Conservation (phyloP, 176 grass and related monocot species). For the Themeda triandra region DNA sequence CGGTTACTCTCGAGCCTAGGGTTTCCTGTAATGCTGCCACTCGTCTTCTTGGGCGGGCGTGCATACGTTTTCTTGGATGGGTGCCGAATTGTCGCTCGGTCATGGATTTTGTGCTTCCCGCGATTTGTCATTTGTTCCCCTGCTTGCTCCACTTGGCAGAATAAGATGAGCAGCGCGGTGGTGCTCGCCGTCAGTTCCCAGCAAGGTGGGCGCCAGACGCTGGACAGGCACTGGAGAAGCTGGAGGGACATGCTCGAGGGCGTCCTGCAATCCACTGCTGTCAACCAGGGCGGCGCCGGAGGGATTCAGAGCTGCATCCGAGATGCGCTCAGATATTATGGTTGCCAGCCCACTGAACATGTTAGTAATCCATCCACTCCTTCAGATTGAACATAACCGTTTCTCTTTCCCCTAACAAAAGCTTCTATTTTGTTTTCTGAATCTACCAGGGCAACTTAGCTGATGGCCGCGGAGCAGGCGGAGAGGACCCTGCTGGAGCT, state of each 20-base stretch:
- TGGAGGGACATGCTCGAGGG: constrained; percentile 69
- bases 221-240: constrained; percentile 47
- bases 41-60: neutral
- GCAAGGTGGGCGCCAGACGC: neutral
- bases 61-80: neutral
- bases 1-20: neutral
- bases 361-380: neutral
- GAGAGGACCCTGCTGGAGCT: constrained; percentile 19
- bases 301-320: constrained; percentile 70
- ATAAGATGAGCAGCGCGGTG: neutral
- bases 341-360: constrained; percentile 26
- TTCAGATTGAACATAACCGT: neutral
- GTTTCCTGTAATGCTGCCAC: neutral
- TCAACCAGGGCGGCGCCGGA: constrained; percentile 44
- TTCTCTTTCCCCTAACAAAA: neutral
- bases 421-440: neutral
- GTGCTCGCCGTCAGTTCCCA: neutral
- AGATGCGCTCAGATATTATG: constrained; percentile 52
- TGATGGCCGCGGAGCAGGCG: constrained; percentile 18
- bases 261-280: constrained; percentile 36
- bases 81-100: neutral
- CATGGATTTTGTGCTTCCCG: neutral
- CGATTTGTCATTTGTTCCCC: neutral
- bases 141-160: neutral
- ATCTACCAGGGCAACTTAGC: constrained; percentile 41